A percentile compares a stretch with the other conserved stretches of the same genome.
Conservation (phyloP, 2,329 filamentous ascomycete species). For the Penicillium sp. region DNA sequence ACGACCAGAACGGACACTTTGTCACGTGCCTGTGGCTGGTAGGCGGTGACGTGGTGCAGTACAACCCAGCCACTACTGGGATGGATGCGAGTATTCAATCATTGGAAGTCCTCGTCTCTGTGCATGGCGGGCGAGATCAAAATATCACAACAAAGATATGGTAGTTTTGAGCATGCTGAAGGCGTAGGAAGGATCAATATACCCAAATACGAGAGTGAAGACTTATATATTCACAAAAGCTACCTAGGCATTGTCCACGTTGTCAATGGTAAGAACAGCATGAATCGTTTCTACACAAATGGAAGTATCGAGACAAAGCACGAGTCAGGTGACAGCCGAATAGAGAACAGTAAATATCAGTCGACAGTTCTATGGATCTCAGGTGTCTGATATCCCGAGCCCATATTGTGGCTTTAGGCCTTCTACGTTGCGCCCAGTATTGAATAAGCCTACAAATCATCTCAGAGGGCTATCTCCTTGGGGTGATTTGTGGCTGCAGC, state of each 20-base stretch:
- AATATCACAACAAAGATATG: neutral
- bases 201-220: neutral
- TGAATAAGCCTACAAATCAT: too few species aligned
- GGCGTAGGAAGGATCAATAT: neutral
- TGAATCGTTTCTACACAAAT: neutral
- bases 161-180: neutral
- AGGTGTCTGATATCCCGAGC: too few species aligned
- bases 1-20: slow-evolving; percentile 1
- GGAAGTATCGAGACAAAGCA: neutral
- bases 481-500: neutral
- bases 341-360: neutral
- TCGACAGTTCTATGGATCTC: too few species aligned
- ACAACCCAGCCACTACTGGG: neutral
- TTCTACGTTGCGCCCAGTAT: neutral
- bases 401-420: neutral
- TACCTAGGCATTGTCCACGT: neutral
- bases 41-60: slow-evolving; percentile 60
- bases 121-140: neutral
- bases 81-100: neutral
- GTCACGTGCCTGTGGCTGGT: slow-evolving; percentile 63
- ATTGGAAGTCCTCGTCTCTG: neutral
- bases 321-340: neutral
- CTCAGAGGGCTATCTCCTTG: neutral
- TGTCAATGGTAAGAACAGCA: neutral
- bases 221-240: neutral